phyloP scores from a whole-genome alignment of 108 stramenopile species.

The Hondaea fermentalgiana region DNA sequence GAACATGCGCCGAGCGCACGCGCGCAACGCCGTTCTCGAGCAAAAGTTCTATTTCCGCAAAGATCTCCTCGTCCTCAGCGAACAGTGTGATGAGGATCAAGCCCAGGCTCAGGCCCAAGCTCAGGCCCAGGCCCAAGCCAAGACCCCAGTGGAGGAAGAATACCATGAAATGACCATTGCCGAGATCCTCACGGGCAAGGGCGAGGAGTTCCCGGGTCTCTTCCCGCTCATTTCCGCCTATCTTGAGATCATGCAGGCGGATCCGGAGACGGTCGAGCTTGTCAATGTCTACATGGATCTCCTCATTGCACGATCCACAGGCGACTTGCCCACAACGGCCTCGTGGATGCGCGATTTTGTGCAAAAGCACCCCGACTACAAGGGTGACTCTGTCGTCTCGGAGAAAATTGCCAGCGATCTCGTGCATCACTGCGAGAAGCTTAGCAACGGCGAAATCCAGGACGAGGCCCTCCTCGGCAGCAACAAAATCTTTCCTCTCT shows the following conservation, averaged over 20 bases:
- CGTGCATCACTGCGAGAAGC: not conserved
- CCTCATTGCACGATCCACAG: slow-evolving; percentile 72
- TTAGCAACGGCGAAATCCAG: slow-evolving; percentile 6
- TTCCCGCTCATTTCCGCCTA: slow-evolving; percentile 88
- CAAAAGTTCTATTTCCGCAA: slow-evolving; percentile 91
- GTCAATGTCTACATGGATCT: slow-evolving; percentile 71
- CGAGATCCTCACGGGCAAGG: slow-evolving; percentile 92
- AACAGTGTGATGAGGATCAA: slow-evolving; percentile 57
- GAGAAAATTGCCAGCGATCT: slow-evolving; percentile 71
- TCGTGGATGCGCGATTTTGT: slow-evolving; percentile 89
- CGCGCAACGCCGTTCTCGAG: slow-evolving; percentile 65
- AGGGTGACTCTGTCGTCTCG: slow-evolving; percentile 76
- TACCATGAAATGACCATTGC: slow-evolving; percentile 93
- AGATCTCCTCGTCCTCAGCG: slow-evolving; percentile 79
- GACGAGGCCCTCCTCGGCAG: not conserved
- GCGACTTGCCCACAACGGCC: slow-evolving; percentile 83
- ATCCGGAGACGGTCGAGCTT: slow-evolving; percentile 59
- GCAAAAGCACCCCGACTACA: slow-evolving; percentile 78
- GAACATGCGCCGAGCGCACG: slow-evolving; percentile 94
- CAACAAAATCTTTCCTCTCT: not conserved
- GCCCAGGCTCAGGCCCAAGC: slow-evolving; percentile 1
- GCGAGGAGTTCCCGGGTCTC: slow-evolving; percentile 91
- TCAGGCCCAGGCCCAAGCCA: slow-evolving; percentile 50
- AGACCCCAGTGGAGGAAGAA: slow-evolving; percentile 69
- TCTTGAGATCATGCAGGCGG: slow-evolving; percentile 85